A percentile compares a stretch with the other conserved stretches of the same genome.
phyloP scores from a whole-genome alignment of 1,284 basidiomycete species.

The Leccinum pachyderme region DNA sequence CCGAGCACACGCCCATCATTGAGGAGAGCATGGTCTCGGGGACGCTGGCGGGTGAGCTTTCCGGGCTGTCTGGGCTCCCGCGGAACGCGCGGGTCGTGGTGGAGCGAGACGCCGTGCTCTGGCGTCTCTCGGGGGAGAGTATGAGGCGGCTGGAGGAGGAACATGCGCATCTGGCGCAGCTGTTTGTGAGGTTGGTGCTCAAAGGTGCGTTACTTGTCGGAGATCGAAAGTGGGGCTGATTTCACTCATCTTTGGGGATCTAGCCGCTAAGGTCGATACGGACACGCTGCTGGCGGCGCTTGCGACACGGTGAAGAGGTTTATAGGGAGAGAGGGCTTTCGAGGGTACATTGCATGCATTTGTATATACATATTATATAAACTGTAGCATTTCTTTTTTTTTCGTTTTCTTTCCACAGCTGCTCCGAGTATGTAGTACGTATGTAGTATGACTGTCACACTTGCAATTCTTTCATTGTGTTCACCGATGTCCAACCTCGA shows the following conservation, averaged over 20 bases:
- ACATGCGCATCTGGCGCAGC: constrained; percentile 60
- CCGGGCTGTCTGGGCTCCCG: constrained; percentile 70
- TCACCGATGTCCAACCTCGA: too few relatives aligned
- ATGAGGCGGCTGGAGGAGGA: constrained; percentile 64
- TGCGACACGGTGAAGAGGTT: constrained; percentile 52
- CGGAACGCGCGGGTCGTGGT: constrained; percentile 86
- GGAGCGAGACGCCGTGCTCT: constrained; percentile 75
- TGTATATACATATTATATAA: background rate
- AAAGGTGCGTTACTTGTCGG: constrained; percentile 53
- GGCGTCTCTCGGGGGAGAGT: constrained; percentile 67
- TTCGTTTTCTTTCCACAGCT: too few relatives aligned
- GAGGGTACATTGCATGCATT: background rate
- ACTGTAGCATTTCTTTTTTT: too few relatives aligned
- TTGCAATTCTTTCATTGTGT: too few relatives aligned
- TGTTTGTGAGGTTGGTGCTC: constrained; percentile 72
- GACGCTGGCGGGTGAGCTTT: constrained; percentile 86
- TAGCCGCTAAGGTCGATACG: constrained; percentile 74
- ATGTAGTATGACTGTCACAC: too few relatives aligned
- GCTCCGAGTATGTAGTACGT: too few relatives aligned
- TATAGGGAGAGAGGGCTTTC: background rate
- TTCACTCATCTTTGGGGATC: background rate
- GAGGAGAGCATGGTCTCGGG: constrained; percentile 93
- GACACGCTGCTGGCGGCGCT: constrained; percentile 73
- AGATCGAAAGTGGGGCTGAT: background rate
- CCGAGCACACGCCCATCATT: constrained; percentile 61